Evolutionary conservation across 306 rosid species (phyloP), one percentile per base, ranked within the genome.

Genomic region (Acacia melanoxylon): DNA sequence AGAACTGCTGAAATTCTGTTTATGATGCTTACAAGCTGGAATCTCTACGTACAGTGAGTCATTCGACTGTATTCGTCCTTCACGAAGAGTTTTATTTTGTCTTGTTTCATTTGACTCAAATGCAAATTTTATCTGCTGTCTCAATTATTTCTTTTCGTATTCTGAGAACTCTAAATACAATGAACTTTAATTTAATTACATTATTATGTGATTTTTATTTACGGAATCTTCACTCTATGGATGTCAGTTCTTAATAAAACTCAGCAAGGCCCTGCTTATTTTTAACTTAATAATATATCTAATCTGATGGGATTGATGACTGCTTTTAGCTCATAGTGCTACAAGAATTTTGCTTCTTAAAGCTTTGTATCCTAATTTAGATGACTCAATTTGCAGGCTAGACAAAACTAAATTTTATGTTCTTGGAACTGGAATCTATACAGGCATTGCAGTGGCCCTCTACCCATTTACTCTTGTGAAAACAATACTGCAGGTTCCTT

Each of bases 391-490:
- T 37, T 87, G 89, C 99, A 95, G 99, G 97, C 91, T 95, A 79
- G 96, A 95, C 85, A 95, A 95, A 81, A 88, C 96, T 61, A 93
- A 90, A 85, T 95, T 95, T 83, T 95, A 89, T 81, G 97, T 92
- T 15, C 88, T 95, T 22, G 99, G 98, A 85, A 97, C 98, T 82
- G 98, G 98, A 51, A 89, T 95, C 84, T 93, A 92, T 79, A 93
- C 99, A 2, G 98, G 99, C 83, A 89, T 93, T 75, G 90, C 99
- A 5, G 91, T 93, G 52, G 97, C 92, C 68, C 92, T 95, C 78
- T 93, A 93, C 86, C 99, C 99, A 8, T 94, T 95, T 70, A 92
- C 97, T 25, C 93, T 95, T 72, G 92, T 95, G 84, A 95, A 95
- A 92, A 93, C 98, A 40, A 91, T 98, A 88, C 86, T 95, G 78